These are phyloP conservation scores for Trichoderma oligosporum DNA, from an alignment of 2,329 filamentous ascomycete genomes.

Conservation along the genomic window DNA sequence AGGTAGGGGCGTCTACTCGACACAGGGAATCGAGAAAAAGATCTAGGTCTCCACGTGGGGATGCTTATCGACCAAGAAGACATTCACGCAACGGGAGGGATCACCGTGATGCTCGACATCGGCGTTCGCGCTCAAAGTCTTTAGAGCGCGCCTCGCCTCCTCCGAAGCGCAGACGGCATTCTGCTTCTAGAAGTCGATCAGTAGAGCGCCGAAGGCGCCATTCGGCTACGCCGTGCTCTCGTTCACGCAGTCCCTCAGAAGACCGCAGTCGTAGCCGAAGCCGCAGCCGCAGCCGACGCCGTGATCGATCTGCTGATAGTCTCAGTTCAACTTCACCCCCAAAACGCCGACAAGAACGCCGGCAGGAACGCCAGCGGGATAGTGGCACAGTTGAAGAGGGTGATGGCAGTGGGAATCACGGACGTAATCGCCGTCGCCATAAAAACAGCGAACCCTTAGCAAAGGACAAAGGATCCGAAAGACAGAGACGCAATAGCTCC, in stretches of 20 bases:
- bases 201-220: constrained; percentile 37
- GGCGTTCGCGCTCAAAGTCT: constrained; percentile 36
- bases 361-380: not conserved
- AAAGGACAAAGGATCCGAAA: constrained; percentile 20
- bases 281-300: constrained; percentile 23
- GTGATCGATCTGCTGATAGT: constrained; percentile 10
- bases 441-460: not conserved
- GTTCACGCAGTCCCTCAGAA: constrained; percentile 38
- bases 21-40: constrained; percentile 37
- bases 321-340: constrained; percentile 11
- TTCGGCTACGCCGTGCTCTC: constrained; percentile 38
- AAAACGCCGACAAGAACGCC: constrained; percentile 12
- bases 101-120: constrained; percentile 23
- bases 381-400: not conserved
- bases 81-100: constrained; percentile 25
- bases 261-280: constrained; percentile 29
- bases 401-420: not conserved
- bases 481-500: constrained; percentile 48
- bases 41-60: constrained; percentile 36
- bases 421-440: constrained; percentile 12
- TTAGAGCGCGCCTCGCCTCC: constrained; percentile 40
- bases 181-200: constrained; percentile 47
- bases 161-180: constrained; percentile 50
- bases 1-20: constrained; percentile 33
- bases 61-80: constrained; percentile 28